Base-by-base conservation (phyloP, 163 green algal genomes). In the Chloromonas sp. region DNA sequence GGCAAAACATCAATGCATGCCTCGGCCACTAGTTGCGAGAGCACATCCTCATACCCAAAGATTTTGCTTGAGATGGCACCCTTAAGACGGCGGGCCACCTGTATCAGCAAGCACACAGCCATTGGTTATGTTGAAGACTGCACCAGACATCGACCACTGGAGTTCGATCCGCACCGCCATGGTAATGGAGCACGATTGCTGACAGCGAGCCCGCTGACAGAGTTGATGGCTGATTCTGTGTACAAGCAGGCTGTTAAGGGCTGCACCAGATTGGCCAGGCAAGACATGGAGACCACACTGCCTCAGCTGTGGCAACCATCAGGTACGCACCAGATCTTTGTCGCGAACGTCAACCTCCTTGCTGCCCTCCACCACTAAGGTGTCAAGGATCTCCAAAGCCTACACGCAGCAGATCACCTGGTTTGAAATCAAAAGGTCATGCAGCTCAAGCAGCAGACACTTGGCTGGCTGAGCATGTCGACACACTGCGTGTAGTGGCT, bases 1-100 rank as follows among this genome's bases (percentile, higher is more conserved):
- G 97, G 97, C 87, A 94, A 95, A 62, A 99, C 96, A 61, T 94
- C 92, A 61, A 99, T 96, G 92, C 97, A 99, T n/a, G 96, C 95
- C 86, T 96, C 86, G 11, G 97, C 96, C 59, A 99, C 94, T 57
- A 99, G 88, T 14, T 92, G 91, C n/a, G 86, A 89, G 71, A 99
- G 94, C 60, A 98, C 60, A 77, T 94, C 89, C 88, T 99, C 96
- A 83, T 93, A 96, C 57, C 97, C 97, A 81, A 61, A 85, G 71
- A 91, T 87, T 71, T 99, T 99, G 87, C 88, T 94, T 81, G 88
- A 90, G 59, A 99, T 92, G 60, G 92, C 89, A 15, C 91, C 94
- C 74, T 91, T 92, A 70, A 99, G 93, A 14, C 96, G 91, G 71
- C 88, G 82, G 0, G 90, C 91, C 11, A 98, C 94, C 85, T 94